A percentile compares a stretch with the other conserved stretches of the same genome.
Conservation (phyloP, 2,329 filamentous ascomycete genomes). For the Didymella glomerata region DNA sequence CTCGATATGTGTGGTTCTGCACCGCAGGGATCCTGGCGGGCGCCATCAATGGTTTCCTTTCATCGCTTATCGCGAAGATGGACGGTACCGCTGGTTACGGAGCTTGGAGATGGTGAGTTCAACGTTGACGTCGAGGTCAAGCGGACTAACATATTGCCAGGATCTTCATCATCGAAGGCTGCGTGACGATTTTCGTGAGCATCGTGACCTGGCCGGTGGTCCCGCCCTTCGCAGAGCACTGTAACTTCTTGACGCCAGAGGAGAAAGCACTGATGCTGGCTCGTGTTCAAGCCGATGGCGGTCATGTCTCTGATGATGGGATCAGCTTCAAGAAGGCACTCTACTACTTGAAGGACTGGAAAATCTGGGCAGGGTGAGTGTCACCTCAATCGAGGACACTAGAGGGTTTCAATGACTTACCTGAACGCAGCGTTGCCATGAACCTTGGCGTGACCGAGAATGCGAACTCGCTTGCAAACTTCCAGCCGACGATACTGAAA, state of each 20-base stretch:
- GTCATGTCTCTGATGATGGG: conserved; percentile 57
- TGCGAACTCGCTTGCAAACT: conserved; percentile 44
- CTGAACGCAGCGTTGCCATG: conserved; percentile 31
- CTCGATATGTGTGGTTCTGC: conserved; percentile 62
- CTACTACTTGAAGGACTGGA: conserved; percentile 60
- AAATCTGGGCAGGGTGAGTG: conserved; percentile 62
- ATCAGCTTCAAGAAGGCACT: conserved; percentile 58
- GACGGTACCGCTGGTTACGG: conserved; percentile 35
- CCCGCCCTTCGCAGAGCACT: conserved; percentile 59
- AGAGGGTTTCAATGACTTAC: not conserved
- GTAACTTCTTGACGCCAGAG: conserved; percentile 60
- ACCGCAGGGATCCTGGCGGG: conserved; percentile 63
- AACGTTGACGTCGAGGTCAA: not conserved
- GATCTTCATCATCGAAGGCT: conserved; percentile 70
- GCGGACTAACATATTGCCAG: conserved; percentile 15
- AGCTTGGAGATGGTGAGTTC: conserved; percentile 42
- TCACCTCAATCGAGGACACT: not conserved
- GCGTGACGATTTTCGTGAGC: conserved; percentile 61
- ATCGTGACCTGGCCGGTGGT: conserved; percentile 59
- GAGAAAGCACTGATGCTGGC: conserved; percentile 62
- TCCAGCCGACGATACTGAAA: conserved; percentile 49
- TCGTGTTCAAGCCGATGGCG: conserved; percentile 58
- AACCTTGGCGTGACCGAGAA: conserved; percentile 44
- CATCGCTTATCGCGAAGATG: conserved; percentile 51
- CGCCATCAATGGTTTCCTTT: conserved; percentile 65